These are phyloP conservation scores for Coemansia sp. DNA, from an alignment of 192 early-diverging fungal genomes.

Conservation along the genomic window DNA sequence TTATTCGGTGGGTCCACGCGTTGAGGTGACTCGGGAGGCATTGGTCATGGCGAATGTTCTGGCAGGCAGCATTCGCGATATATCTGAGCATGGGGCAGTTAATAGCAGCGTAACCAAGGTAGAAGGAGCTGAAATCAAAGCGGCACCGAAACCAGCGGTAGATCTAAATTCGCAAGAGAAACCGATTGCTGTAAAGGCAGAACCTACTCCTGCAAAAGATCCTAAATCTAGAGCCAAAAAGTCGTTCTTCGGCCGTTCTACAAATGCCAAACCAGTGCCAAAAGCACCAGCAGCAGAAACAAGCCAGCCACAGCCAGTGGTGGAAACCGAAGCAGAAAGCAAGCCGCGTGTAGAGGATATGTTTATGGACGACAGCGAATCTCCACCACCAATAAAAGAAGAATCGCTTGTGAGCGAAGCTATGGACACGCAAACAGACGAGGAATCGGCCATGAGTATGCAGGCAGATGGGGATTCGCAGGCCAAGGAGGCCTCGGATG, in stretches of 20 bases:
- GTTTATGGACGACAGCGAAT: conserved; percentile 39
- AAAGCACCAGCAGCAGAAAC: neutral
- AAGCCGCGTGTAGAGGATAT: conserved; percentile 44
- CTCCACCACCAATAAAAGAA: neutral
- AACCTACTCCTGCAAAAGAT: too few relatives aligned
- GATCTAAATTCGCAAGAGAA: neutral
- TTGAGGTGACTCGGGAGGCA: conserved; percentile 7
- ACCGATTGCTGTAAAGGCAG: too few relatives aligned
- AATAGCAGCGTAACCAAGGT: conserved; percentile 23
- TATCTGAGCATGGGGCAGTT: conserved; percentile 26
- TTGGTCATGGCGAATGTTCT: conserved; percentile 34
- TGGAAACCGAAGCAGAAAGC: neutral
- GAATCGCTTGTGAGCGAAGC: neutral
- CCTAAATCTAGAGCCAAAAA: too few relatives aligned
- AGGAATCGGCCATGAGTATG: neutral
- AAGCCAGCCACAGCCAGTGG: neutral
- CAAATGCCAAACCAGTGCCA: neutral
- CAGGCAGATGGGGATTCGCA: neutral
- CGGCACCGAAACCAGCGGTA: neutral
- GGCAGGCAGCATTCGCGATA: conserved; percentile 36
- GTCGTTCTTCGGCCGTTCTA: too few relatives aligned
- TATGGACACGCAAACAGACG: neutral
- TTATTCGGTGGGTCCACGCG: conserved; percentile 31
- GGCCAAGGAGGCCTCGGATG: conserved; percentile 18
- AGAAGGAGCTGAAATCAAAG: neutral